phyloP scores from a whole-genome alignment of 2,329 filamentous ascomycete genomes.

The Xylaria sp. region DNA sequence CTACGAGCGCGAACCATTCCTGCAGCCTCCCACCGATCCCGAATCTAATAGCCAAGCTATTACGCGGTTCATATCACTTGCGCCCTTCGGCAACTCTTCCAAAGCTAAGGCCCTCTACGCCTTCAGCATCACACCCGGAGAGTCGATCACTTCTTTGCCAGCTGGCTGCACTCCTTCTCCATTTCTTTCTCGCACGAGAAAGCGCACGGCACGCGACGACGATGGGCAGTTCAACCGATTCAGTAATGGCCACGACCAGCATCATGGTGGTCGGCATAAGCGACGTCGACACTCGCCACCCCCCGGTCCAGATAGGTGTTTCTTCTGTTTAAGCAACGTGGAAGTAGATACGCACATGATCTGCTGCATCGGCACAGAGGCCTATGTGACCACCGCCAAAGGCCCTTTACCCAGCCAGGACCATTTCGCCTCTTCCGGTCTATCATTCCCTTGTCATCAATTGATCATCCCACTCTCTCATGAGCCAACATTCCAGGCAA shows the following conservation, averaged over 20 bases:
- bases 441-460: slow-evolving; percentile 85
- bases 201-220: slow-evolving; percentile 62
- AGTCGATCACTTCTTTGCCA: slow-evolving; percentile 70
- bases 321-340: slow-evolving; percentile 93
- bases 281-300: slow-evolving; percentile 62
- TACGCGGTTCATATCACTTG: slow-evolving; percentile 92
- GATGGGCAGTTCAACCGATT: slow-evolving; percentile 67
- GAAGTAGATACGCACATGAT: slow-evolving; percentile 88
- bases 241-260: slow-evolving; percentile 58
- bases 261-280: slow-evolving; percentile 58
- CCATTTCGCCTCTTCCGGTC: slow-evolving; percentile 72
- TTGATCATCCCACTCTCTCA: slow-evolving; percentile 92
- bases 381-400: slow-evolving; percentile 91
- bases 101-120: slow-evolving; percentile 88
- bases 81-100: slow-evolving; percentile 76
- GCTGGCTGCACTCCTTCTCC: slow-evolving; percentile 80
- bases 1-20: slow-evolving; percentile 94
- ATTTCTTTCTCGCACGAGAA: slow-evolving; percentile 64
- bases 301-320: slow-evolving; percentile 82
- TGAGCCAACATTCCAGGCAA: slow-evolving; percentile 76
- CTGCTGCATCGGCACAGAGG: slow-evolving; percentile 85
- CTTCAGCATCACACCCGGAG: slow-evolving; percentile 75
- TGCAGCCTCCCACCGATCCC: slow-evolving; percentile 66
- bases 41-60: slow-evolving; percentile 65
- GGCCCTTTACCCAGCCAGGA: slow-evolving; percentile 80